Evolutionary conservation across 176 grass and related monocot genomes (phyloP).

Genomic region (Melocanna baccifera): DNA sequence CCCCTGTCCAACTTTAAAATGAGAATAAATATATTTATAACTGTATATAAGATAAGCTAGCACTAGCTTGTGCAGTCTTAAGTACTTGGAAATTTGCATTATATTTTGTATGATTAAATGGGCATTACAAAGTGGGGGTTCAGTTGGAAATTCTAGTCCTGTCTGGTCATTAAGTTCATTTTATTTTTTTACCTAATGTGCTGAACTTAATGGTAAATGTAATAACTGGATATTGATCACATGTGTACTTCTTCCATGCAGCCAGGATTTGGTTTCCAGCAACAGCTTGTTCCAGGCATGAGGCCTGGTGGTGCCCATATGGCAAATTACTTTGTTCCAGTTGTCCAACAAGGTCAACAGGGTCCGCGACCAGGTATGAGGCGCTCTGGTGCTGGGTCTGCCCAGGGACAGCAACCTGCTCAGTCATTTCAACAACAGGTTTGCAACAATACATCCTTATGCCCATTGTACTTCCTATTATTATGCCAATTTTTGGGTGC

Average conservation of each 20-base stretch:
- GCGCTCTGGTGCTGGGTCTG: constrained; percentile 50
- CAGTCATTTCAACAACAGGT: constrained; percentile 84
- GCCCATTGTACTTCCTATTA: background rate
- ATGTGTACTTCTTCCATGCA: constrained; percentile 25
- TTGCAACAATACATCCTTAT: constrained; percentile 8
- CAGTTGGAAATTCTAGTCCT: constrained; percentile 1
- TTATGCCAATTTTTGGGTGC: background rate
- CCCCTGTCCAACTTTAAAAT: background rate
- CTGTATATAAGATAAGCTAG: background rate
- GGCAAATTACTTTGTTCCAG: constrained; percentile 79
- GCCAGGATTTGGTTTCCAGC: constrained; percentile 89
- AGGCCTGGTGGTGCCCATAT: constrained; percentile 75
- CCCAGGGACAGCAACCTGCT: constrained; percentile 62
- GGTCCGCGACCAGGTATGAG: constrained; percentile 70
- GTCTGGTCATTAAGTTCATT: background rate
- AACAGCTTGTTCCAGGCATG: constrained; percentile 88
- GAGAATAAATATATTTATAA: constrained; percentile 2
- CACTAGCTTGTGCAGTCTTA: constrained; percentile 3
- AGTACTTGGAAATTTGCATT: background rate
- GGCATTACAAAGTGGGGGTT: background rate
- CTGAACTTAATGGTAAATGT: background rate
- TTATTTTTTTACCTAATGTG: constrained; percentile 10
- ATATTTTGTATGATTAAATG: background rate
- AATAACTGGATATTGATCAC: constrained; percentile 3
- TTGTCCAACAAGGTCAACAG: constrained; percentile 80